A percentile compares a stretch with the other conserved stretches of the same genome.
Conservation (phyloP, 208 protist genomes). For the Trypanosoma theileri region DNA sequence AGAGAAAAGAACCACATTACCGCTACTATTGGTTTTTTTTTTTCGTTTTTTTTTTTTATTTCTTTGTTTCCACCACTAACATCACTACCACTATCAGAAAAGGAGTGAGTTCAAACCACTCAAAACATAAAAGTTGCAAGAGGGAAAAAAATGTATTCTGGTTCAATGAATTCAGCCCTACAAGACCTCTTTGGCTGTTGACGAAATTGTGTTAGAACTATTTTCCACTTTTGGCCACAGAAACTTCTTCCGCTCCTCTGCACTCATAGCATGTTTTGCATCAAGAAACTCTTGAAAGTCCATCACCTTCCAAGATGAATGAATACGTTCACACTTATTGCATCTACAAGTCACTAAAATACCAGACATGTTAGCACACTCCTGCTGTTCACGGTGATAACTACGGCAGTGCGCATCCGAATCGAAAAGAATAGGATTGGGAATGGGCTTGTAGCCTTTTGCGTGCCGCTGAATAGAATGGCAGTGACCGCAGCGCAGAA, state of each 20-base stretch:
- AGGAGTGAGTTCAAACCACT: too few relatives aligned
- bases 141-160: too few relatives aligned
- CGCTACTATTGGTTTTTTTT: too few relatives aligned
- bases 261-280: constrained; percentile 54
- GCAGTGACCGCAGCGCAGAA: constrained; percentile 72
- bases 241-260: constrained; percentile 33
- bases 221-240: constrained; percentile 16
- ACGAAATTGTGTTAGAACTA: neutral
- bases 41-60: too few relatives aligned
- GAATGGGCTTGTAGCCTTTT: constrained; percentile 79
- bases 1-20: too few relatives aligned
- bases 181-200: neutral
- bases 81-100: too few relatives aligned
- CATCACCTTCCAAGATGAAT: constrained; percentile 75
- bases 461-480: constrained; percentile 59
- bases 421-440: constrained; percentile 87
- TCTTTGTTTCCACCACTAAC: too few relatives aligned
- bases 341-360: constrained; percentile 63
- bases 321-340: constrained; percentile 62
- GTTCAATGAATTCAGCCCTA: too few relatives aligned
- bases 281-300: constrained; percentile 74
- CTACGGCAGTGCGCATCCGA: constrained; percentile 81
- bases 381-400: constrained; percentile 75
- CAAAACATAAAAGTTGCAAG: too few relatives aligned
- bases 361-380: constrained; percentile 52